Conservation (phyloP, 768 basidiomycete genomes). For the Dentipellis fragilis region DNA sequence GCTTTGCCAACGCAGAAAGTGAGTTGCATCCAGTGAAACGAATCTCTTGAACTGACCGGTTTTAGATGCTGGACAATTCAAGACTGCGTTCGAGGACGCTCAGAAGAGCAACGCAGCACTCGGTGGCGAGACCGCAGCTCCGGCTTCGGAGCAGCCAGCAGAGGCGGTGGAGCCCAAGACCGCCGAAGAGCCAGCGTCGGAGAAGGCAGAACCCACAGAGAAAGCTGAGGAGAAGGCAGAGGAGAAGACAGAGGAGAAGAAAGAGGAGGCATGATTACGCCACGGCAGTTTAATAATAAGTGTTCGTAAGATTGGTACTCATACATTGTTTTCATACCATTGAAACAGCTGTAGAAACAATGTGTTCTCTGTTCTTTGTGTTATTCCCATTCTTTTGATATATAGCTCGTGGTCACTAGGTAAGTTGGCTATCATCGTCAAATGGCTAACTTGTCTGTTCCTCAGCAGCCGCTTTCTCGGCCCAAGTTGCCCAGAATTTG, state of each 20-base stretch:
- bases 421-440: background rate
- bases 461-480: slow-evolving; percentile 43
- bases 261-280: slow-evolving; percentile 17
- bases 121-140: slow-evolving; percentile 16
- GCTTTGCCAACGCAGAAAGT: slow-evolving; percentile 97
- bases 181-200: slow-evolving; percentile 21
- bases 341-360: background rate
- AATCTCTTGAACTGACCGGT: background rate
- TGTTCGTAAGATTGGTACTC: background rate
- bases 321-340: background rate
- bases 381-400: slow-evolving; percentile 3
- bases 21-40: slow-evolving; percentile 22
- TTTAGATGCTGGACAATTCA: slow-evolving; percentile 80
- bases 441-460: background rate
- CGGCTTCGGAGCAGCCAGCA: slow-evolving; percentile 18
- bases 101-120: slow-evolving; percentile 51
- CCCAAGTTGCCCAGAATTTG: slow-evolving; percentile 72
- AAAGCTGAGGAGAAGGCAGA: slow-evolving; percentile 21
- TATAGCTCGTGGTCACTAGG: background rate
- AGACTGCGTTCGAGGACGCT: slow-evolving; percentile 78
- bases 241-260: slow-evolving; percentile 27
- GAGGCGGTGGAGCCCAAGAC: background rate
- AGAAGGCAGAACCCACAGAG: slow-evolving; percentile 17
- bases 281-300: slow-evolving; percentile 7
- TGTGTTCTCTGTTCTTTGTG: slow-evolving; percentile 4